phyloP scores from a whole-genome alignment of 78 protist genomes.

The Anaeramoeba flamelloides region DNA sequence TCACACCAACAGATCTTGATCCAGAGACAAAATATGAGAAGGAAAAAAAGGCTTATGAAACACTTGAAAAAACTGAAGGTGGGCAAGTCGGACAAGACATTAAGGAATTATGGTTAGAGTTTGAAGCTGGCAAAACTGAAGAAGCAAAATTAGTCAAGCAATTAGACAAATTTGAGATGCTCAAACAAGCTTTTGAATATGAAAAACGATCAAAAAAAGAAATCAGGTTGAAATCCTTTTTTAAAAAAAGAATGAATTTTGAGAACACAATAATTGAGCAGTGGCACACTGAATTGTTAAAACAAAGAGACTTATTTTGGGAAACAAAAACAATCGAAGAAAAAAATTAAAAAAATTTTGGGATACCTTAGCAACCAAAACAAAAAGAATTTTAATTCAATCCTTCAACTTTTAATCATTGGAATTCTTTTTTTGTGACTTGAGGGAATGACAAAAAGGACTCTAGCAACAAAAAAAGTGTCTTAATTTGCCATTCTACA shows the following conservation, averaged over 20 bases:
- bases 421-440: too few species aligned
- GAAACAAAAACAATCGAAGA: not conserved
- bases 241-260: not conserved
- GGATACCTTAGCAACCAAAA: too few species aligned
- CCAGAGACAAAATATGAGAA: not conserved
- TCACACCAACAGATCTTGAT: not conserved
- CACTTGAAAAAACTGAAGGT: not conserved
- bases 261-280: not conserved
- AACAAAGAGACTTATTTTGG: not conserved
- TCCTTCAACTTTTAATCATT: too few species aligned
- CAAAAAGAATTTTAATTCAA: too few species aligned
- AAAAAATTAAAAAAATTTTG: too few species aligned
- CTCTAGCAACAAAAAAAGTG: too few species aligned
- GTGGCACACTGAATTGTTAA: not conserved
- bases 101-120: slow-evolving; percentile 41
- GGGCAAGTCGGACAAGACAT: slow-evolving; percentile 28
- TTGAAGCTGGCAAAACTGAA: slow-evolving; percentile 38
- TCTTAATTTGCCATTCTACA: too few species aligned
- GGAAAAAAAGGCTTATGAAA: not conserved
- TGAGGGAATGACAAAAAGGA: too few species aligned
- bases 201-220: slow-evolving; percentile 15
- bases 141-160: slow-evolving; percentile 55
- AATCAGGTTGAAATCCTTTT: not conserved
- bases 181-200: slow-evolving; percentile 50
- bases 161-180: slow-evolving; percentile 65